Evolutionary conservation across 495 filamentous ascomycete species (phyloP), one percentile per base, ranked within the genome.

Genomic region (Aspergillus diversus): DNA sequence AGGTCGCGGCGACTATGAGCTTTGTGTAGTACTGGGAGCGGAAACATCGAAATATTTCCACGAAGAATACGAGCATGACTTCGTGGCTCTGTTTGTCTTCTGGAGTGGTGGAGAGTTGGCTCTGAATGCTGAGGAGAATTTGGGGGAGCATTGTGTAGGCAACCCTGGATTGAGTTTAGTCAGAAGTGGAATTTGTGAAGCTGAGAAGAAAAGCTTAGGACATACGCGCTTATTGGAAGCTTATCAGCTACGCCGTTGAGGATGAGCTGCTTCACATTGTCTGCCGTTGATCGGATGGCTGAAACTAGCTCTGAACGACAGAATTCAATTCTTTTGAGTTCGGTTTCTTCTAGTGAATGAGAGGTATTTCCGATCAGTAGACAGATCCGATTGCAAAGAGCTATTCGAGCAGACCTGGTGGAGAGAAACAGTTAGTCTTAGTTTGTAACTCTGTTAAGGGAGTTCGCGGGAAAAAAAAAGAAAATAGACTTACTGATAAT

Each of bases 211-310:
- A 7, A 27, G 21, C 21, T 27, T 27, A 27, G 21, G 21, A 39
- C 63, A 37, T 55, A 66, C 63, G 63, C 63, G 63, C 63, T 66
- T 43, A 66, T 66, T 2, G 63, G 63, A 3, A 66, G 49, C 37
- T 66, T 66, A 34, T 66, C 63, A 5, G 55, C 63, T 9, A 66
- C 63, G 5, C 63, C 63, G 16, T 62, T 55, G 3, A 58, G 42
- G 7, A 66, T 54, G 47, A 66, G 59, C 37, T 66, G 57, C 21
- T 62, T 66, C 0, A 66, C 63, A 33, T 58, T 66, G 12, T 66
- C 59, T 5, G 63, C 63, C 4, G 63, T 66, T 27, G 63, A 61
- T 2, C 55, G 27, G 4, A 62, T 66, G 9, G 63, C 63, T 3
- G 12, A n/a, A 16, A 51, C 55, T 1, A 66, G 55, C 16, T 62